A percentile compares a stretch with the other conserved stretches of the same genome.
phyloP scores from a whole-genome alignment of 1,284 basidiomycete species.

The Puccinia sorghi region DNA sequence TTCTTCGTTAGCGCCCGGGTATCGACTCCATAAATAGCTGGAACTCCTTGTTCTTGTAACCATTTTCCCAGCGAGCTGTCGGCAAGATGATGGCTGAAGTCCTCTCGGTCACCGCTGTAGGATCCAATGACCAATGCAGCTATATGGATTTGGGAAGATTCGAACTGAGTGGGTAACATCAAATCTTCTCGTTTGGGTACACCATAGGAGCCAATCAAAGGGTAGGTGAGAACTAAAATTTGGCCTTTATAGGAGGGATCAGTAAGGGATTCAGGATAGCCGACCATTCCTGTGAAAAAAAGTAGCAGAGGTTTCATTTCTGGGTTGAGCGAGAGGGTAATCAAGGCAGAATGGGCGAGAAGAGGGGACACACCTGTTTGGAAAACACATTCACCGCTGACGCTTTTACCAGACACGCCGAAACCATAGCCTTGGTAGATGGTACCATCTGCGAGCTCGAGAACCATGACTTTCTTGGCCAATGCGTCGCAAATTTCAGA shows the following conservation, averaged over 20 bases:
- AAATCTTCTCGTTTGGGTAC: conserved; percentile 65
- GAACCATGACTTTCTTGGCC: conserved; percentile 63
- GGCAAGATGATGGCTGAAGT: conserved; percentile 94
- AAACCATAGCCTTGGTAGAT: conserved; percentile 88
- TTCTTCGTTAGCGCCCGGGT: conserved; percentile 95
- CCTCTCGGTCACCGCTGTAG: conserved; percentile 67
- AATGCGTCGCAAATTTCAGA: conserved; percentile 32
- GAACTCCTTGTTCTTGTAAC: conserved; percentile 92
- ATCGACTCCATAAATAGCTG: conserved; percentile 94
- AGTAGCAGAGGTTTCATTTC: neutral
- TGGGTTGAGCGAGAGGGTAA: conserved; percentile 20
- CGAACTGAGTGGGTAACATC: conserved; percentile 64
- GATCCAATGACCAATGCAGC: conserved; percentile 89
- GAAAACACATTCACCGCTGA: conserved; percentile 98
- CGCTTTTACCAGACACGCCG: conserved; percentile 84
- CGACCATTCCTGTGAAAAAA: conserved; percentile 82
- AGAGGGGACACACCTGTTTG: conserved; percentile 78
- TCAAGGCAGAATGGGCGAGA: neutral
- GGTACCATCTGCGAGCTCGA: conserved; percentile 89
- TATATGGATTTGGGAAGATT: conserved; percentile 91
- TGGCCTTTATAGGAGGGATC: conserved; percentile 99
- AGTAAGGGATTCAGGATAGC: conserved; percentile 96
- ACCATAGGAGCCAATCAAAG: conserved; percentile 96
- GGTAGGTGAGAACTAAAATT: conserved; percentile 96
- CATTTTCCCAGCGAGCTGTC: conserved; percentile 82